Percentiles rank a stretch among this genome's conserved stretches.
Evolutionary conservation across 1,139 yeast genomes (phyloP).

Genomic region (Candida pseudocylindracea): DNA sequence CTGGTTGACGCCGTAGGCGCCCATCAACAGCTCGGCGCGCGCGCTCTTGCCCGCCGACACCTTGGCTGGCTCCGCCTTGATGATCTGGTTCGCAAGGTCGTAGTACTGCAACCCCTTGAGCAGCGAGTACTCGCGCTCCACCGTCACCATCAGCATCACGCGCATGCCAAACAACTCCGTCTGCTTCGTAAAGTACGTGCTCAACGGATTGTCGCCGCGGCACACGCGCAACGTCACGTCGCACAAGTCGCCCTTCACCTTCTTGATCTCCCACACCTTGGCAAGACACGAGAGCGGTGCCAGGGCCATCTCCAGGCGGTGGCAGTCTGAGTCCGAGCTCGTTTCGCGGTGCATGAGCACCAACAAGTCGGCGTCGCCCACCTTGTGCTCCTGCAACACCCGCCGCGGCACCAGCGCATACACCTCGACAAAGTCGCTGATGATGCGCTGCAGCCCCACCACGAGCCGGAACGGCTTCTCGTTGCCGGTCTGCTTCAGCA

Average conservation of each 20-base stretch:
- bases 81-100: slow-evolving; percentile 41
- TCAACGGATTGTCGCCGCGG: too few relatives aligned
- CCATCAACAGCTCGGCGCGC: slow-evolving; percentile 17
- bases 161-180: slow-evolving; percentile 41
- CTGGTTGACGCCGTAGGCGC: slow-evolving; percentile 40
- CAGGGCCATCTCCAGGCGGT: background rate
- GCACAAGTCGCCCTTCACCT: slow-evolving; percentile 35
- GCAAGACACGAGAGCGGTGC: slow-evolving; percentile 35
- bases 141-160: slow-evolving; percentile 72
- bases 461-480: slow-evolving; percentile 44
- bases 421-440: slow-evolving; percentile 77
- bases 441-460: slow-evolving; percentile 62
- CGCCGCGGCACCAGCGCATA: slow-evolving; percentile 49
- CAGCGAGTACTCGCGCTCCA: slow-evolving; percentile 83
- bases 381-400: slow-evolving; percentile 23
- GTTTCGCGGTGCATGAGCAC: slow-evolving; percentile 22
- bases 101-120: slow-evolving; percentile 64
- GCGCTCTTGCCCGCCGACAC: slow-evolving; percentile 12
- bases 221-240: slow-evolving; percentile 55
- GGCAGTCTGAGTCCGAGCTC: slow-evolving; percentile 1
- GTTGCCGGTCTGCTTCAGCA: slow-evolving; percentile 42
- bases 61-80: slow-evolving; percentile 37
- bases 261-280: slow-evolving; percentile 50
- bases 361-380: slow-evolving; percentile 60
- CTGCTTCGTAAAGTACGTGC: slow-evolving; percentile 29